Evolutionary conservation across 352 stramenopile species (phyloP).

Genomic region (Phytophthora chlamydospora): DNA sequence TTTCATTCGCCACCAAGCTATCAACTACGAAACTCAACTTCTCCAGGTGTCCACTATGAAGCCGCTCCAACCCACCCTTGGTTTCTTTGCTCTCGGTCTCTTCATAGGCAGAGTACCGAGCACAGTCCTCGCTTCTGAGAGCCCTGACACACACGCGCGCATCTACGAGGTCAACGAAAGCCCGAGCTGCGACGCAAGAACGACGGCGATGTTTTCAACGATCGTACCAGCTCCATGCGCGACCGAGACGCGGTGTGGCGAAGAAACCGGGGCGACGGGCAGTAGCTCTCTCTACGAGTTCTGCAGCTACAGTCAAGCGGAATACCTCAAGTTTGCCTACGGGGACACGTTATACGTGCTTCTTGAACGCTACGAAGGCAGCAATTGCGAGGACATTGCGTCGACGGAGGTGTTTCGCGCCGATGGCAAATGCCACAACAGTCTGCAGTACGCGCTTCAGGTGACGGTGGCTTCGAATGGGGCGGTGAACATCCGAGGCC

Average conservation of each 20-base stretch:
- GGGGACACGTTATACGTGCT: slow-evolving; percentile 9
- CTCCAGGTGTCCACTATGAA: too few species aligned
- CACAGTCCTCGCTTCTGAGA: too few species aligned
- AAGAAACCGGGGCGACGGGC: slow-evolving; percentile 10
- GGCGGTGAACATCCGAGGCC: slow-evolving; percentile 2
- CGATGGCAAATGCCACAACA: slow-evolving; percentile 21
- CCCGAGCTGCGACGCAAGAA: not conserved
- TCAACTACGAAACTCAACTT: too few species aligned
- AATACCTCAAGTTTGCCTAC: slow-evolving; percentile 15
- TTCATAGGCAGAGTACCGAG: too few species aligned
- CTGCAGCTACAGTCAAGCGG: slow-evolving; percentile 8
- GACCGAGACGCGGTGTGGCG: not conserved
- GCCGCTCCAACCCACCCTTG: too few species aligned
- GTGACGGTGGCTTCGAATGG: slow-evolving; percentile 3
- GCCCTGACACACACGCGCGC: not conserved
- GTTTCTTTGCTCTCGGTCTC: too few species aligned
- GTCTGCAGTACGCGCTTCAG: slow-evolving; percentile 16
- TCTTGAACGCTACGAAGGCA: slow-evolving; percentile 11
- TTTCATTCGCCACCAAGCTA: too few species aligned
- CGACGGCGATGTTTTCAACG: slow-evolving; percentile 9
- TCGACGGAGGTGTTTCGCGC: slow-evolving; percentile 15
- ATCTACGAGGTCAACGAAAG: slow-evolving; percentile 19
- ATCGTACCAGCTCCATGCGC: slow-evolving; percentile 6
- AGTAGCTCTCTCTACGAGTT: slow-evolving; percentile 5
- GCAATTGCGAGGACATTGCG: slow-evolving; percentile 6